Evolutionary conservation across 1,284 basidiomycete species (phyloP), one percentile per base, ranked within the genome.

Genomic region (Ganoderma sp.): DNA sequence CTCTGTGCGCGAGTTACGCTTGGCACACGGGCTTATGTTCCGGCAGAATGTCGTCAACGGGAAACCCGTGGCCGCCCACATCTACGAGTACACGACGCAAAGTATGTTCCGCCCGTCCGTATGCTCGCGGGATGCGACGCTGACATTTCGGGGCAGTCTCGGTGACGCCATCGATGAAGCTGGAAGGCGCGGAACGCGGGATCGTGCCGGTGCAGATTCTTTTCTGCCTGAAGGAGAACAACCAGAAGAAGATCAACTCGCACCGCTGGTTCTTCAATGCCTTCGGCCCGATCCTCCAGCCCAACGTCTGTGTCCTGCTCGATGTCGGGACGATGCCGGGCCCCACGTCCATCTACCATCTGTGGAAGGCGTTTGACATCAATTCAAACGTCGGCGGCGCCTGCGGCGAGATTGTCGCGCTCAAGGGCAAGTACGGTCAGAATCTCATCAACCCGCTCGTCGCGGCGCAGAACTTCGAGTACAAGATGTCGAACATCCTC

Each of bases 301-400:
- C 93, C 32, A 98, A 97, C 77, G 95, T 99, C 50, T 98, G 96
- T 77, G 89, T 99, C 10, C 85, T 99, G 28, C 88, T 99, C 56
- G 97, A 99, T 75, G 96, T 98, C 25, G 97, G 97, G 1, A 99
- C 97, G 0, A 90, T 92, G 85, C 97, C 97, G 0, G 94, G 94
- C 2, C 89, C 92, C 9, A 94, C 90, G 57, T 91, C 89, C 19
- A 97, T 98, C 76, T 99, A 98, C 79, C 94, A 98, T 76, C 83
- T 99, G 12, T 98, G 97, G 97, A 98, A 98, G 81, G 92, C 95
- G 4, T 98, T 99, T 72, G 96, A 98, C 78, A 92, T 96, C 81
- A 96, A 98, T 80, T 94, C 92, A 37, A 97, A 97, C 73, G 95
- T 98, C 42, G 97, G 96, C 0, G 97, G 97, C 37, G 97, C 97